Evolutionary conservation across 164 flowering plant genomes (phyloP).

Genomic region (Dillenia suffruticosa): DNA sequence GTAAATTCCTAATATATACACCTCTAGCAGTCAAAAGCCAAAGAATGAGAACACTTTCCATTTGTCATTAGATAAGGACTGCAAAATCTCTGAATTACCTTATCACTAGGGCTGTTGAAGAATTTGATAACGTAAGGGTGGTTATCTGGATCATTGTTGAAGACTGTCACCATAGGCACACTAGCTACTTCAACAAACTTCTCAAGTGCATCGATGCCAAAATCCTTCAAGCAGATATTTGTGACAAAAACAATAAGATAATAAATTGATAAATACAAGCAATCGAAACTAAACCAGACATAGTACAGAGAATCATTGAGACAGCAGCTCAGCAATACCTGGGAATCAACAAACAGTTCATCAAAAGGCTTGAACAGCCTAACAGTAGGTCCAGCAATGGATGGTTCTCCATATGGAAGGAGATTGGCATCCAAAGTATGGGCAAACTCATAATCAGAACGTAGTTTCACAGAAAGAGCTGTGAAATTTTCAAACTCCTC

Average conservation of each 20-base stretch:
- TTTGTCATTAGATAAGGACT: neutral
- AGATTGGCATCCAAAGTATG: constrained; percentile 79
- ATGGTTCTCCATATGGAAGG: constrained; percentile 78
- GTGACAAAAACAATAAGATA: neutral
- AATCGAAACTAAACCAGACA: neutral
- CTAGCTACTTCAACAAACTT: constrained; percentile 77
- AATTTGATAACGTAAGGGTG: constrained; percentile 71
- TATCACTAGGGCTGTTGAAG: constrained; percentile 58
- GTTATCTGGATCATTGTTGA: constrained; percentile 60
- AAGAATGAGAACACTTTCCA: neutral
- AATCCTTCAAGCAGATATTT: constrained; percentile 46
- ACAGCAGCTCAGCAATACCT: constrained; percentile 38
- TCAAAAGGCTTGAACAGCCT: constrained; percentile 94
- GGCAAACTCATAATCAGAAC: constrained; percentile 80
- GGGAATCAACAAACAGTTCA: constrained; percentile 74
- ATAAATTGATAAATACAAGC: neutral
- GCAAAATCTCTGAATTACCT: constrained; percentile 35
- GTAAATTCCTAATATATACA: too few relatives aligned
- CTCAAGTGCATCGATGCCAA: constrained; percentile 54
- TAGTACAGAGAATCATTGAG: neutral
- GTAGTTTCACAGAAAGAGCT: constrained; percentile 63
- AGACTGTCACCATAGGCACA: constrained; percentile 54
- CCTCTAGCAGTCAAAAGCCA: too few relatives aligned
- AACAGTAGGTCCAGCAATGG: constrained; percentile 56
- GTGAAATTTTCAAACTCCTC: constrained; percentile 70